Conservation (phyloP, 2,329 filamentous ascomycete genomes). For the Talaromyces sp. region DNA sequence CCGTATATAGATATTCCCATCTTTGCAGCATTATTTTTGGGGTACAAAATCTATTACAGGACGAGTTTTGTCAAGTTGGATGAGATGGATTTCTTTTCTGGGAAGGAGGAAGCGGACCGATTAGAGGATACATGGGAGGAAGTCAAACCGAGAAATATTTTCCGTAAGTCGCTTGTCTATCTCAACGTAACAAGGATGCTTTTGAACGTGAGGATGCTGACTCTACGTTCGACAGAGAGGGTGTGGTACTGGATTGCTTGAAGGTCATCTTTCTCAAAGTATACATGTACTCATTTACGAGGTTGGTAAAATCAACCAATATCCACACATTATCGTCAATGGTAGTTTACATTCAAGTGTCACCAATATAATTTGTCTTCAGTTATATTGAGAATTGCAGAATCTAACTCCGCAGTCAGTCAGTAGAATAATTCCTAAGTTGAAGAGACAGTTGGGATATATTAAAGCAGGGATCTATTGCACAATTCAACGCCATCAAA, state of each 20-base stretch:
- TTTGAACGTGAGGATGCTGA: too few species aligned
- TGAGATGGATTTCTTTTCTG: slow-evolving; percentile 46
- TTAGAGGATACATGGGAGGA: slow-evolving; percentile 14
- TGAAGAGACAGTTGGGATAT: not conserved
- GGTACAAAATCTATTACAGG: slow-evolving; percentile 35
- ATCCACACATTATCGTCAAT: too few species aligned
- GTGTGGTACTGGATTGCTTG: slow-evolving; percentile 16
- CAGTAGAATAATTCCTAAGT: not conserved
- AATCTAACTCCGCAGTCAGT: too few species aligned
- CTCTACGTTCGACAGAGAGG: not conserved
- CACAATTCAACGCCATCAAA: not conserved
- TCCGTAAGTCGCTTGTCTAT: slow-evolving; percentile 2
- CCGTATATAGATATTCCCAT: slow-evolving; percentile 55
- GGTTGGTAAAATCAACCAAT: too few species aligned
- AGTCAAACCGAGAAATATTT: slow-evolving; percentile 12
- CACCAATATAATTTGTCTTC: too few species aligned
- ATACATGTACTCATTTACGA: too few species aligned
- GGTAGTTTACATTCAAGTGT: too few species aligned
- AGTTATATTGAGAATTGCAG: too few species aligned
- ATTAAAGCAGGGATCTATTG: not conserved
- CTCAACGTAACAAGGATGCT: too few species aligned
- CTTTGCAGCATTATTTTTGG: slow-evolving; percentile 43
- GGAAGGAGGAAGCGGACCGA: slow-evolving; percentile 37
- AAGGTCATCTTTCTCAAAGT: not conserved
- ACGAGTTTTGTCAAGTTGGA: slow-evolving; percentile 32